Base-by-base conservation (phyloP, 495 filamentous ascomycete species). In the Pyrenula aspistea region DNA sequence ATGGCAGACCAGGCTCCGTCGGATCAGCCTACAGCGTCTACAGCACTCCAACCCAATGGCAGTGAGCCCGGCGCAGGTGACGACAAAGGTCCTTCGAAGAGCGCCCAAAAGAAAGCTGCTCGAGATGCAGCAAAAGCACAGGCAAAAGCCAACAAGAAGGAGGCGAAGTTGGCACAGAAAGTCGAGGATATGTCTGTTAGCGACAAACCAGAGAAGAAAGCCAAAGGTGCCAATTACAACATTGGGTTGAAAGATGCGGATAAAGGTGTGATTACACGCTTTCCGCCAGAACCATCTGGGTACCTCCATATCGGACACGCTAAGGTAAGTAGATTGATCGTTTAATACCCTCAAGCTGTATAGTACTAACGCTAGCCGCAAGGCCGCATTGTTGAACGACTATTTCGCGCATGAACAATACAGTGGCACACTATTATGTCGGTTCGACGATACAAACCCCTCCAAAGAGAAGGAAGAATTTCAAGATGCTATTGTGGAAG, bases 391-490 rank as follows among this genome's bases (percentile, higher is more conserved):
- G 49, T 79, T 96, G 49, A 93, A 90, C 70, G 89, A 95, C 65
- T 96, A 90, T 79, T 96, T 96, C 59, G 91, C 91, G 12, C 87
- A 96, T 62, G 83, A 87, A 67, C 85, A 86, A 63, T 95, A 94
- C 70, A 82, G 86, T 49, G 91, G 91, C 56, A 90, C 79, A 36
- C 74, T 96, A 57, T 80, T 91, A 50, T 78, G 92, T 52, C 84
- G 90, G 52, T 89, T 95, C 59, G 91, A 96, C 61, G 91, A 96
- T 63, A 96, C 91, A 51, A 96, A 96, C 70, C 91, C 91, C 12
- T 80, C 83, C 42, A 95, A 96, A 62, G 91, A 96, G 73, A 92
- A 91, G 72, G 77, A 89, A 66, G 91, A 95, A 72, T 96, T 86
- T 72, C 81, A 95, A 61, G 86, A 94, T 71, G 78, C 89, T 1